Percentiles rank a stretch among this genome's conserved stretches.
These are phyloP conservation scores for Fusarium lateritium DNA, from an alignment of 2,329 filamentous ascomycete genomes.

Conservation along the genomic window DNA sequence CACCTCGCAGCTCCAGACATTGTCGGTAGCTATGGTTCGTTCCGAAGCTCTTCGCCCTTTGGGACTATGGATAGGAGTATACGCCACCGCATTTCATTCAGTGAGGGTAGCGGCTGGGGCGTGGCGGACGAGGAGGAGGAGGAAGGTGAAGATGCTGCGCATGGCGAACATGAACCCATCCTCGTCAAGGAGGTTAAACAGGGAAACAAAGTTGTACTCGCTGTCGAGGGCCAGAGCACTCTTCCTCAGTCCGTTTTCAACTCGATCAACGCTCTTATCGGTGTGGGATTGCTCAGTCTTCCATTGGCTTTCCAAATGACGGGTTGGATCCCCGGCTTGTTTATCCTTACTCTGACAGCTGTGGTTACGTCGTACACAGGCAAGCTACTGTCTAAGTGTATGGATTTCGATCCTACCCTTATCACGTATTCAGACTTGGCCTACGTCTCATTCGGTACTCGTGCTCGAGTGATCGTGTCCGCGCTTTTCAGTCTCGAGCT, in stretches of 20 bases:
- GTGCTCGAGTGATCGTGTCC: slow-evolving; percentile 85
- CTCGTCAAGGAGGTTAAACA: slow-evolving; percentile 92
- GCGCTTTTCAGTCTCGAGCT: slow-evolving; percentile 91
- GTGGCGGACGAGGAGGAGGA: slow-evolving; percentile 55
- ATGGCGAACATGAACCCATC: slow-evolving; percentile 78
- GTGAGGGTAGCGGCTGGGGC: slow-evolving; percentile 52
- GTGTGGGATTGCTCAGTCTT: slow-evolving; percentile 89
- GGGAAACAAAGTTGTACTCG: slow-evolving; percentile 85
- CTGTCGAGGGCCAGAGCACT: slow-evolving; percentile 94
- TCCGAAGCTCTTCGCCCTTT: slow-evolving; percentile 62
- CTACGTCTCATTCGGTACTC: slow-evolving; percentile 88
- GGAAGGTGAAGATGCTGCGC: slow-evolving; percentile 55
- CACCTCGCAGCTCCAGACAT: slow-evolving; percentile 78
- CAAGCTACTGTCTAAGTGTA: slow-evolving; percentile 86
- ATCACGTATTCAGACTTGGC: slow-evolving; percentile 97
- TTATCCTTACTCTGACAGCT: slow-evolving; percentile 81
- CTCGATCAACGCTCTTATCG: slow-evolving; percentile 92
- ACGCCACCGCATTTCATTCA: slow-evolving; percentile 63
- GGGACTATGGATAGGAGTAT: slow-evolving; percentile 63
- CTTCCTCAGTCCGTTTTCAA: slow-evolving; percentile 97
- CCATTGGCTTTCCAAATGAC: slow-evolving; percentile 90
- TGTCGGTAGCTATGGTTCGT: slow-evolving; percentile 78
- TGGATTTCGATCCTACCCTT: slow-evolving; percentile 86
- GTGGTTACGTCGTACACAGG: slow-evolving; percentile 88
- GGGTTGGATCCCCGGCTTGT: slow-evolving; percentile 87